phyloP scores from a whole-genome alignment of 208 protist genomes.

The Trypanosoma boissoni region DNA sequence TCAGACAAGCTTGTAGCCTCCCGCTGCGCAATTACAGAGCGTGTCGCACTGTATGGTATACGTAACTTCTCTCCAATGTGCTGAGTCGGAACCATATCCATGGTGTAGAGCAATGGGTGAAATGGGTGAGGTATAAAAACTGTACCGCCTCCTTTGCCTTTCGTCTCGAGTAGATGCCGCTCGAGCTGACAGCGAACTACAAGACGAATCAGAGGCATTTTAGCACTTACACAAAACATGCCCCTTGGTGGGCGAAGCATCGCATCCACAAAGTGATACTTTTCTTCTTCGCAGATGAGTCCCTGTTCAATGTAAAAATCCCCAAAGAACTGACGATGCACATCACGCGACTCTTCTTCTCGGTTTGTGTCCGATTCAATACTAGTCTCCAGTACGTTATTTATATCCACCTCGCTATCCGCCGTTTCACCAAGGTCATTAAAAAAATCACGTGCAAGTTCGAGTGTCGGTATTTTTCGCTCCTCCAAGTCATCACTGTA shows the following conservation, averaged over 20 bases:
- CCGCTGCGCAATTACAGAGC: constrained; percentile 20
- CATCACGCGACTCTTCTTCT: constrained; percentile 47
- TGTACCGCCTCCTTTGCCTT: background rate
- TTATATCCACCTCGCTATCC: constrained; percentile 58
- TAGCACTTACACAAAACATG: constrained; percentile 55
- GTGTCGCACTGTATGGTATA: constrained; percentile 34
- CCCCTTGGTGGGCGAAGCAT: constrained; percentile 47
- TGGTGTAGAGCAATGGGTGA: constrained; percentile 37
- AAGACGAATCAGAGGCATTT: constrained; percentile 47
- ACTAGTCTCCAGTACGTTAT: constrained; percentile 15
- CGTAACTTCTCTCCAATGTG: constrained; percentile 31
- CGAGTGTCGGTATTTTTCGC: constrained; percentile 35
- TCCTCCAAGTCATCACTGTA: constrained; percentile 34
- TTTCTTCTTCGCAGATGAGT: constrained; percentile 25
- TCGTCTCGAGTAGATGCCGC: constrained; percentile 17
- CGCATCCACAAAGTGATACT: constrained; percentile 50
- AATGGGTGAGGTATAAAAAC: constrained; percentile 35
- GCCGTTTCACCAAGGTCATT: constrained; percentile 51
- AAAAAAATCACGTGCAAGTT: constrained; percentile 62
- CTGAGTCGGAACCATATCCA: constrained; percentile 42
- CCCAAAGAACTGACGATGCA: constrained; percentile 67
- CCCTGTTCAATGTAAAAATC: constrained; percentile 75
- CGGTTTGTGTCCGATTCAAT: constrained; percentile 48
- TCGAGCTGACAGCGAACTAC: constrained; percentile 64
- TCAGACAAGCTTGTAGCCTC: constrained; percentile 1